Evolutionary conservation across 2,329 filamentous ascomycete genomes (phyloP), one percentile per base, ranked within the genome.

Genomic region (Cercospora zeina): DNA sequence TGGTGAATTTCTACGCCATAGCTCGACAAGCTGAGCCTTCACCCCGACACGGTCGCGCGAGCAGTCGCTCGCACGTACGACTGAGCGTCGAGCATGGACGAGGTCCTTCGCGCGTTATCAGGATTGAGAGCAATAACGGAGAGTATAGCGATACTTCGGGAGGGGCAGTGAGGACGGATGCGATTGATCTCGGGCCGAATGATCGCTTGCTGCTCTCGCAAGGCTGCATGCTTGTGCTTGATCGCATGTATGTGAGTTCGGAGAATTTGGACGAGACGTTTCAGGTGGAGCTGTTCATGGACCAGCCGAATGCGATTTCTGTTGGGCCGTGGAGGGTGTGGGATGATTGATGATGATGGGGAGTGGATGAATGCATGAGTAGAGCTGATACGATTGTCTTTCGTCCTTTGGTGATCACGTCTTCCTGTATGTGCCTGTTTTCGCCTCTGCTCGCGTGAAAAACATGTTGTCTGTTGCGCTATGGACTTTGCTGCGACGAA

Each of bases 211-310:
- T 56, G 45, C 55, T 76, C 9, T 55, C 61, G 30, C 83, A 83
- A 19, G 87, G 87, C 16, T 74, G 92, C 61, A 96, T 89, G 89
- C 79, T 97, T 58, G 88, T 96, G 5, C 79, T 97, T 45, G 92
- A 97, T 76, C 83, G 89, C 67, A 83, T 93, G 70, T 89, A 87
- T n/a, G 83, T 82, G 10, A 80, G 80, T 49, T 77, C 77, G 4
- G 80, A 74, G 42, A 71, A 74, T 58, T 72, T 69, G 57, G 78
- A 78, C 59, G 81, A 84, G 71, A 75, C 79, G 61, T 82, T 90
- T 59, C 72, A 76, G 7, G 74, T 83, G 5, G 79, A 82, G 67
- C 68, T 82, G 19, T 78, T 77, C 47, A 76, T 75, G 14, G 81
- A 83, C 65, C 75, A 76, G 59, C 75, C 75, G 7, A 73, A 80